Evolutionary conservation across 1,284 basidiomycete genomes (phyloP), one percentile per base, ranked within the genome.

Genomic region (Malassezia globosa): DNA sequence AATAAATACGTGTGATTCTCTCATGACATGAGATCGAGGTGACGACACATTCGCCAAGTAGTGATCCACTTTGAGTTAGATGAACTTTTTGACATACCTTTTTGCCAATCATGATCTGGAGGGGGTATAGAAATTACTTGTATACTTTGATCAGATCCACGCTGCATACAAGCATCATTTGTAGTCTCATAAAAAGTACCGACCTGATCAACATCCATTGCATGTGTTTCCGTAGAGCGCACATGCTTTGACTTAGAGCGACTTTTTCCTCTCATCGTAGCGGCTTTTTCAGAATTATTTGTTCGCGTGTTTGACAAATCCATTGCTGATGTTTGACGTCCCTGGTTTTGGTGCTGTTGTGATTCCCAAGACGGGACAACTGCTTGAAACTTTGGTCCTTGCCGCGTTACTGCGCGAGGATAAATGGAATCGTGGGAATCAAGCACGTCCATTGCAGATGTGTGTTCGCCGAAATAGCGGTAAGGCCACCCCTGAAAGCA

Each of bases 361-460:
- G 71, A 59, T 42, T 64, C 54, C 64, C 64, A 68, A 11, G 59
- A 54, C 19, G 59, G 58, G 23, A 64, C 50, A 25, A 42, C 76
- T 7, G 81, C 84, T 69, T 95, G 90, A 69, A 80, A 95, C 66
- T 86, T 89, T 42, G 81, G 78, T 4, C 89, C 89, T 21, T 87
- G 77, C 14, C 90, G 82, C 13, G 86, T 89, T 2, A 85, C 84
- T 6, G 85, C 82, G 40, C 87, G 82, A 48, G 89, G 88, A 72
- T 89, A 95, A 69, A 94, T 92, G 48, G 87, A 80, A 75, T 95
- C 90, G 72, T 95, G 86, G 29, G 85, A 81, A 76, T 94, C 88
- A 83, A 65, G 51, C 11, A 58, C 56, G 49, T 63, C 51, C 36
- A 51, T 58, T 19, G 87, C 88, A 27, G 84, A 79, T 1, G 89